Evolutionary conservation across 352 stramenopile genomes (phyloP).

Genomic region (Phytophthora colocasiae): DNA sequence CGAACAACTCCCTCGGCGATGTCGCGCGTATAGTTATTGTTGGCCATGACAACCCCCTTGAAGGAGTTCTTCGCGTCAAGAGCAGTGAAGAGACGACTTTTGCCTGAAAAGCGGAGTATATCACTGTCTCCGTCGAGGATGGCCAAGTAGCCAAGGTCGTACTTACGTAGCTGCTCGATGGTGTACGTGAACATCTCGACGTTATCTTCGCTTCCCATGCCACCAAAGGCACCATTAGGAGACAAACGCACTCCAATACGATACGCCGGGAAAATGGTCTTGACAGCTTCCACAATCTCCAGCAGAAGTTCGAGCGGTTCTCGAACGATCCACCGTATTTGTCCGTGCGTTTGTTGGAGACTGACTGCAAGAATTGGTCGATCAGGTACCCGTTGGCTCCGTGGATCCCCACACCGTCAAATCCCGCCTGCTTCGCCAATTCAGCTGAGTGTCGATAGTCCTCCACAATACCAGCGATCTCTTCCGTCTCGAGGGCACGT

Average conservation of each 20-base stretch:
- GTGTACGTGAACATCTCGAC: slow-evolving; percentile 46
- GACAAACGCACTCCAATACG: slow-evolving; percentile 44
- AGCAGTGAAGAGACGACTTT: slow-evolving; percentile 35
- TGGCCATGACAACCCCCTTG: slow-evolving; percentile 46
- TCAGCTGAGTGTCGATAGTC: slow-evolving; percentile 66
- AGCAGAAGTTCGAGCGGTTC: too few species aligned
- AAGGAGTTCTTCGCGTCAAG: slow-evolving; percentile 40
- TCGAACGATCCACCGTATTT: slow-evolving; percentile 45
- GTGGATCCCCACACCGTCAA: slow-evolving; percentile 65
- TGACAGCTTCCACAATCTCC: slow-evolving; percentile 68
- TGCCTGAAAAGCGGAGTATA: slow-evolving; percentile 3
- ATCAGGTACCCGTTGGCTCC: slow-evolving; percentile 91
- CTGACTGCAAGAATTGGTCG: slow-evolving; percentile 86
- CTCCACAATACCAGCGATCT: slow-evolving; percentile 68
- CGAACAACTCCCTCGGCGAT: slow-evolving; percentile 41
- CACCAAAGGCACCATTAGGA: slow-evolving; percentile 26
- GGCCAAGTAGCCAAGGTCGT: slow-evolving; percentile 44
- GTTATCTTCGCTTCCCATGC: slow-evolving; percentile 48
- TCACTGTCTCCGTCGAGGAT: slow-evolving; percentile 23
- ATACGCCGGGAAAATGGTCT: slow-evolving; percentile 28
- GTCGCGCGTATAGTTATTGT: slow-evolving; percentile 45
- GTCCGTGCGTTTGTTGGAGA: slow-evolving; percentile 81
- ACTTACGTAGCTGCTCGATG: slow-evolving; percentile 38
- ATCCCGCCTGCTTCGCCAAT: slow-evolving; percentile 69
- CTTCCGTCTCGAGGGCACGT: slow-evolving; percentile 66